Base-by-base conservation (phyloP, 345 rosid species). In the Camelina hispida region DNA sequence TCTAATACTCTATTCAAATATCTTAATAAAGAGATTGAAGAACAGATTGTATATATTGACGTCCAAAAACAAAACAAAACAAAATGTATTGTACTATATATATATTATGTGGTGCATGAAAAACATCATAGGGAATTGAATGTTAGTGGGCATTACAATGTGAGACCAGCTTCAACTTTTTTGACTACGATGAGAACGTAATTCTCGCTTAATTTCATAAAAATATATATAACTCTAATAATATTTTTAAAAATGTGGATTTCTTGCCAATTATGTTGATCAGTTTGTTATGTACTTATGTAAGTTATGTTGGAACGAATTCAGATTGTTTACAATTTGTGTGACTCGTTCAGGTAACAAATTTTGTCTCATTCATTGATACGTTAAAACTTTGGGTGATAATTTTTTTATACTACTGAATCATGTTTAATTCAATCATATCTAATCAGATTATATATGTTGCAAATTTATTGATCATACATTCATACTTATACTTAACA, bases 61-160 rank as follows among this genome's bases (percentile, higher is more conserved):
- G 25, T 50, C 16, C 47, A 6, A n/a, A 28, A 28, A 0, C 30
- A 28, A 28, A 28, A 28, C 30, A 28, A 11, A 44, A 44, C 15
- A 15, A 48, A 47, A n/a, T 15, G 10, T 6, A 47, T n/a, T 6
- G 9, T 16, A 44, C 1, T 44, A 14, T 44, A 3, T 47, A 3
- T 47, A 20, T 51, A 51, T 20, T 20, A 51, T 55, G 60, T 56
- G 60, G 46, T 72, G 44, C 74, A 69, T 64, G 80, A 34, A 8
- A 47, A 82, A 84, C 85, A 79, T 80, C 82, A 73, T 87, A 66
- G 86, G 94, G 86, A 85, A 89, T 87, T 83, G 89, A 32, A 71
- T 62, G 62, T 66, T 59, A 63, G 66, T 60, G 74, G 75, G 78
- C 73, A 77, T 55, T 69, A 76, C 80, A 64, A 71, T 77, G 80